Conservation (phyloP, 768 basidiomycete species). For the Fistulinella prunicolor region DNA sequence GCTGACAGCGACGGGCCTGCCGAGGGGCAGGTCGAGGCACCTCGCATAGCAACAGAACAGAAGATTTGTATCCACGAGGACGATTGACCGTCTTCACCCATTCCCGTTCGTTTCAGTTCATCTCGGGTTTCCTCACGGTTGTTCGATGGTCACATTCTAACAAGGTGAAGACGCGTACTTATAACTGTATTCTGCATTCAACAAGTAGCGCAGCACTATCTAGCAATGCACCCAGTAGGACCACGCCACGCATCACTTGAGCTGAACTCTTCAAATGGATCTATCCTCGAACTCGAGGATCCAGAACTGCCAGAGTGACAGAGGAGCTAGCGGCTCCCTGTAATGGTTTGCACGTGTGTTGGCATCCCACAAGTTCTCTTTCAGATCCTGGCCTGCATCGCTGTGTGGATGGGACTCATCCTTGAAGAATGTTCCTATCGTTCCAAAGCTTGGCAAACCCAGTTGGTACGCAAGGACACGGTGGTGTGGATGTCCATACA, state of each 20-base stretch:
- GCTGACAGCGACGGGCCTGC: constrained; percentile 2
- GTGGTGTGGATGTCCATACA: no score
- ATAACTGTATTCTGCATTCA: constrained; percentile 2
- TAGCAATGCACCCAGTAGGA: not conserved
- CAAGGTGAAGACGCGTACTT: constrained; percentile 9
- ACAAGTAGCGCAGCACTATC: not conserved
- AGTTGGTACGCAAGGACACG: no score
- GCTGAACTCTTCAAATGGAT: not conserved
- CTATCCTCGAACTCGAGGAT: not conserved
- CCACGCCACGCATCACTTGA: not conserved
- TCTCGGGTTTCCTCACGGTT: not conserved
- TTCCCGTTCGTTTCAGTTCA: not conserved
- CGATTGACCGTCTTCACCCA: constrained; percentile 32
- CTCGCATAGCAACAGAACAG: constrained; percentile 32
- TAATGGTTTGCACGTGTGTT: no score
- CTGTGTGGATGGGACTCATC: no score
- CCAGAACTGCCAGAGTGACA: no score
- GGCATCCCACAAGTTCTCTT: no score
- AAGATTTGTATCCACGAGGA: constrained; percentile 52
- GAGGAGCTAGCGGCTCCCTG: no score
- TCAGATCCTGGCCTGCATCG: no score
- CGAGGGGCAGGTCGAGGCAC: constrained; percentile 5
- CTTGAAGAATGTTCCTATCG: no score
- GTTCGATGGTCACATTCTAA: not conserved
- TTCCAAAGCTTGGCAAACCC: no score